Evolutionary conservation across 768 basidiomycete genomes (phyloP), one percentile per base, ranked within the genome.

Genomic region (Daedaleopsis sinensis): DNA sequence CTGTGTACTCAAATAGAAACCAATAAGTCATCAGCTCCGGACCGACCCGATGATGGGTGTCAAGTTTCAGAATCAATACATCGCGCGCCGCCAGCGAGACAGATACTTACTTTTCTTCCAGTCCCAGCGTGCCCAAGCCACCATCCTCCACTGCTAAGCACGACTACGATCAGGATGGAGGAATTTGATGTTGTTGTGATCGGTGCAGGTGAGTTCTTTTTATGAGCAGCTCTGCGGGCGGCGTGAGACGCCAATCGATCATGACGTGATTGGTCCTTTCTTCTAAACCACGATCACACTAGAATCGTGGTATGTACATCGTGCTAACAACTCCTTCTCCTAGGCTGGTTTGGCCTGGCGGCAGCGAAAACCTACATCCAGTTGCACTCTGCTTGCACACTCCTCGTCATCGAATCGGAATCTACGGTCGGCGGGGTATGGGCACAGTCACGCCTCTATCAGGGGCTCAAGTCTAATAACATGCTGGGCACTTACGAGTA

Each of bases 151-250:
- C 27, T 32, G 27, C 27, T 7, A 32, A 32, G 27, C 7, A 3
- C 27, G 27, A 32, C 27, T 32, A 7, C 27, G 27, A 32, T 32
- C 7, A 7, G 27, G 27, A 78, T 36, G 72, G 71, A 15, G 39
- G 39, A 42, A 18, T 42, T 13, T 42, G 39, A 42, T 2, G 13
- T 42, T 42, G 39, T 42, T 12, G 39, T 42, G 13, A 42, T 42
- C 39, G 39, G 39, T 42, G 39, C 39, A 5, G 39, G 39, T 42
- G 39, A 42, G 39, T 42, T 5, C 13, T 42, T 18, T 3, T 42
- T 11, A 32, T 32, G 27, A 32, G 27, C 39, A 12, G 3, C 39
- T 42, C 18, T n/a, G n/a, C n/a, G n/a, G n/a, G 39, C 2, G 39
- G 13, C 39, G 18, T 42, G 39, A 42, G 11, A 13, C 39, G 39